Conservation (phyloP, 257 asterid genomes). For the Galeopsis tetrahit region DNA sequence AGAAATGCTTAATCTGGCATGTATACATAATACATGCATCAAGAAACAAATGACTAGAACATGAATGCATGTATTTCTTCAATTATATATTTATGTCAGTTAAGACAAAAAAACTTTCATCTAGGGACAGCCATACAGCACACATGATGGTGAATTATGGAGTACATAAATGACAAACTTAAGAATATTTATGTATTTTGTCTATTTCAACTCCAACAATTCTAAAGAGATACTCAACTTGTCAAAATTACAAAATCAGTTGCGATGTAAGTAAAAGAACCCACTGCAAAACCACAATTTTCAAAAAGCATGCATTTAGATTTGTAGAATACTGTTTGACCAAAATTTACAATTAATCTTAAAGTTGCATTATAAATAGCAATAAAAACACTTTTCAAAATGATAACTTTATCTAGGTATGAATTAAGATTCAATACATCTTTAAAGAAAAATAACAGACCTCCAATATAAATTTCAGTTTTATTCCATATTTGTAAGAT, state of each 20-base stretch:
- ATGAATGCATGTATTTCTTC: conserved; percentile 17
- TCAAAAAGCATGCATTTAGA: conserved; percentile 13
- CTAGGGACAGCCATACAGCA: conserved; percentile 17
- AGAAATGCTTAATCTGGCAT: conserved; percentile 8
- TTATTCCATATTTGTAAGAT: too few species aligned
- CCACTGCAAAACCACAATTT: conserved; percentile 7
- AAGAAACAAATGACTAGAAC: too few species aligned
- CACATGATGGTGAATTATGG: conserved; percentile 5
- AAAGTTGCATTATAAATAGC: neutral
- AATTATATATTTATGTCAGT: neutral
- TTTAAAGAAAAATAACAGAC: too few species aligned
- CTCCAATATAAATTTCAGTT: too few species aligned
- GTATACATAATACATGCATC: too few species aligned
- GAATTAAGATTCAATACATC: too few species aligned
- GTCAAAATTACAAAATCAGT: conserved; percentile 3
- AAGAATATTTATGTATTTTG: neutral
- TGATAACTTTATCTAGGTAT: neutral
- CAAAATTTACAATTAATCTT: neutral
- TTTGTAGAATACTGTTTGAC: neutral
- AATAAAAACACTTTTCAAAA: neutral
- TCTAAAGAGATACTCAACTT: conserved; percentile 15
- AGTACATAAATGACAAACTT: neutral
- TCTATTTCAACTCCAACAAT: neutral
- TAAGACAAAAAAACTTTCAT: conserved; percentile 3
- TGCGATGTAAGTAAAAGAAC: neutral